A percentile compares a stretch with the other conserved stretches of the same genome.
Conservation (phyloP, 495 filamentous ascomycete genomes). For the Mytilinidion resinicola region DNA sequence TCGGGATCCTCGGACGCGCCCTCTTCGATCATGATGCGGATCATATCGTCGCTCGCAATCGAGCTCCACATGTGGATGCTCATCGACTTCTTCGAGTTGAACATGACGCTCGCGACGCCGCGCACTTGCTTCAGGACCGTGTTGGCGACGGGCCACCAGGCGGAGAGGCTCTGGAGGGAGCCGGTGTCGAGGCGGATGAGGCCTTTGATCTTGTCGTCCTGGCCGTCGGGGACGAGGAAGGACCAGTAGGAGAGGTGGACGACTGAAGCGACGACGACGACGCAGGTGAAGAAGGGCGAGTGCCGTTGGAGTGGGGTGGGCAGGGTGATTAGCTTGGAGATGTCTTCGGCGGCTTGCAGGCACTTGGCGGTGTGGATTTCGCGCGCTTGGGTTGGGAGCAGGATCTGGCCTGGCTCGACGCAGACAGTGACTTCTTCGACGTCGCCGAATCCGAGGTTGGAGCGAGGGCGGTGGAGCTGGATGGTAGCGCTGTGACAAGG, state of each 20-base stretch:
- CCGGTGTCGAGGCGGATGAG: slow-evolving; percentile 76
- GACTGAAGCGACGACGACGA: slow-evolving; percentile 56
- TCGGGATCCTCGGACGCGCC: slow-evolving; percentile 15
- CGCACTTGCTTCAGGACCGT: slow-evolving; percentile 68
- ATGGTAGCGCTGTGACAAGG: slow-evolving; percentile 47
- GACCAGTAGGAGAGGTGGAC: slow-evolving; percentile 60
- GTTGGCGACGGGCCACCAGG: slow-evolving; percentile 72
- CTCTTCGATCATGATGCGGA: slow-evolving; percentile 26
- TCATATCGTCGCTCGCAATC: slow-evolving; percentile 23
- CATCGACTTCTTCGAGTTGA: slow-evolving; percentile 30
- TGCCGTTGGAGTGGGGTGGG: slow-evolving; percentile 66
- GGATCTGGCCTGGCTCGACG: slow-evolving; percentile 22
- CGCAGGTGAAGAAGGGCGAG: slow-evolving; percentile 85
- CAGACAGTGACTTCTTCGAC: slow-evolving; percentile 29
- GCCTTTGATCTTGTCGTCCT: slow-evolving; percentile 65
- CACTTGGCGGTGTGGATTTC: slow-evolving; percentile 68
- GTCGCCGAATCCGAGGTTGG: slow-evolving; percentile 34
- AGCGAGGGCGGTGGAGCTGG: slow-evolving; percentile 65
- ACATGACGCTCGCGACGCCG: slow-evolving; percentile 55
- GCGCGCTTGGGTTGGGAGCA: slow-evolving; percentile 22
- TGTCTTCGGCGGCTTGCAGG: slow-evolving; percentile 66
- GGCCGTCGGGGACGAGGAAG: slow-evolving; percentile 58
- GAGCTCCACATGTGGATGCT: slow-evolving; percentile 29
- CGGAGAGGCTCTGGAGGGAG: slow-evolving; percentile 65
- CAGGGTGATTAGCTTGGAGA: slow-evolving; percentile 71